phyloP scores from a whole-genome alignment of 2,329 filamentous ascomycete genomes.

The Orbilia oligospora region DNA sequence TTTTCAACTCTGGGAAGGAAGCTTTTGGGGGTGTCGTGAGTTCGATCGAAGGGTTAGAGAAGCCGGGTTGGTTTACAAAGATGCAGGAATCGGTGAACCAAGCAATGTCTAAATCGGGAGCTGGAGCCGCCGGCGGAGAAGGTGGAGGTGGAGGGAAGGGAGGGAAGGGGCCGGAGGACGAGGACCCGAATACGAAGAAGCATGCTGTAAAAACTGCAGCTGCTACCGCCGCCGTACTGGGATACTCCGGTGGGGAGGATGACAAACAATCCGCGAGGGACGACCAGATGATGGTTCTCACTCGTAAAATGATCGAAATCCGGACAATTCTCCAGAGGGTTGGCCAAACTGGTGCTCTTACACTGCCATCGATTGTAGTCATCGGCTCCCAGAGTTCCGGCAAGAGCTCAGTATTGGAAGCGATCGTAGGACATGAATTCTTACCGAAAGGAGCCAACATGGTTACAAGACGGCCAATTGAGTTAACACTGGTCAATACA shows the following conservation, averaged over 20 bases:
- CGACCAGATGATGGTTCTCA: conserved; percentile 99
- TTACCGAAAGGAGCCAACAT: conserved; percentile 98
- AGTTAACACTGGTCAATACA: conserved; percentile 95
- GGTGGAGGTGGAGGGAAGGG: conserved; percentile 66
- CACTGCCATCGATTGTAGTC: conserved; percentile 96
- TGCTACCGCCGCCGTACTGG: conserved; percentile 83
- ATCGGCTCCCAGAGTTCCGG: conserved; percentile 98
- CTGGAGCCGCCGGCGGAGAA: conserved; percentile 67
- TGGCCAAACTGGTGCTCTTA: conserved; percentile 89
- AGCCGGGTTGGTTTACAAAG: conserved; percentile 75
- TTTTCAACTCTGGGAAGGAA: conserved; percentile 73
- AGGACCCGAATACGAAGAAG: conserved; percentile 72
- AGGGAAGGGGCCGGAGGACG: conserved; percentile 68
- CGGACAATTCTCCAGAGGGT: conserved; percentile 90
- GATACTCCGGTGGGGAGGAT: conserved; percentile 77
- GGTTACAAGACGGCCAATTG: conserved; percentile 95
- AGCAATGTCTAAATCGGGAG: conserved; percentile 63
- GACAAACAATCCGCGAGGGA: conserved; percentile 82
- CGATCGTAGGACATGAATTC: conserved; percentile 98
- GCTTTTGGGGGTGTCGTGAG: conserved; percentile 82
- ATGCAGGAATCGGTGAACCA: conserved; percentile 69
- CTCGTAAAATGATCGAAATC: conserved; percentile 99
- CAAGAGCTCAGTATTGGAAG: conserved; percentile 96
- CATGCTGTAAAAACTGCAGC: conserved; percentile 75
- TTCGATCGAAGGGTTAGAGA: conserved; percentile 78